These are phyloP conservation scores for Populus hybrid DNA, from an alignment of 441 rosid species.

Conservation along the genomic window DNA sequence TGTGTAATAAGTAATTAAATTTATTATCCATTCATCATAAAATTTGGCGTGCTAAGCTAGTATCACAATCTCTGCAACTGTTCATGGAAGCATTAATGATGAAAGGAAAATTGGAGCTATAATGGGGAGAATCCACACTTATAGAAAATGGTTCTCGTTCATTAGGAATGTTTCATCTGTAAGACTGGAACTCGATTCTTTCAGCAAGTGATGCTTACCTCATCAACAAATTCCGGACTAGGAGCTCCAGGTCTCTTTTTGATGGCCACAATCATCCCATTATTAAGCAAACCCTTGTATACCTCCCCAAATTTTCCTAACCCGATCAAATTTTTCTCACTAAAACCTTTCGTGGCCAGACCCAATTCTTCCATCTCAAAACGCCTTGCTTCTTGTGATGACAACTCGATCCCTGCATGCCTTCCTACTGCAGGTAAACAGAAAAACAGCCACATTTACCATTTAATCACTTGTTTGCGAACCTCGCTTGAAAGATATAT, in stretches of 20 bases:
- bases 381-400: conserved; percentile 33
- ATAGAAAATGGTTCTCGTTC: background rate
- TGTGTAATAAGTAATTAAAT: background rate
- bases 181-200: background rate
- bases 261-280: conserved; percentile 60
- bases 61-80: background rate
- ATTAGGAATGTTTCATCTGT: background rate
- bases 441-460: background rate
- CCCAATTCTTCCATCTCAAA: conserved; percentile 54
- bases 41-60: background rate
- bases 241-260: conserved; percentile 44
- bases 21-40: background rate
- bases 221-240: conserved; percentile 45
- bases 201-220: conserved; percentile 35
- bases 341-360: conserved; percentile 49
- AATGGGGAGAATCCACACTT: background rate
- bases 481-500: conserved; percentile 5
- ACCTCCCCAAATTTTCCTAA: conserved; percentile 56
- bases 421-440: conserved; percentile 40
- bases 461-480: background rate
- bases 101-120: background rate
- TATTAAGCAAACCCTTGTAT: conserved; percentile 51
- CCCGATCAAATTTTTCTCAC: conserved; percentile 48
- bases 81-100: background rate
- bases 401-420: conserved; percentile 42